Percentiles rank a stretch among this genome's conserved stretches.
Conservation (phyloP, 2,329 filamentous ascomycete species). For the Colletotrichum viniferum region DNA sequence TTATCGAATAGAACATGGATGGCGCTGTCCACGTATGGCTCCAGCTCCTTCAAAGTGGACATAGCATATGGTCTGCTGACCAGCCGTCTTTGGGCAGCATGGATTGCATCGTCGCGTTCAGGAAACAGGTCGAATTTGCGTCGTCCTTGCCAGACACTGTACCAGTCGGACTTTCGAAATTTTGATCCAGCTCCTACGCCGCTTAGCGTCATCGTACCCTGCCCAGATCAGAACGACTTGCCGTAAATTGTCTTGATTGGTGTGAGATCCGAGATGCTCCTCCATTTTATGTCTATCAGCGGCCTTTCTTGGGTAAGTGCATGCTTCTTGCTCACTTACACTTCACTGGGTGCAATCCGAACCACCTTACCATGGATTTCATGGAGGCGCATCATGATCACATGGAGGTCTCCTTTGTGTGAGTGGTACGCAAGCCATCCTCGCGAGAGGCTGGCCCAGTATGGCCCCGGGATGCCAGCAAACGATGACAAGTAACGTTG, state of each 20-base stretch:
- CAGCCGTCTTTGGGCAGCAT: not conserved
- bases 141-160: conserved; percentile 4
- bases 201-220: not conserved
- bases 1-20: not conserved
- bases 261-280: not conserved
- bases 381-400: not conserved
- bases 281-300: not conserved
- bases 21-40: conserved; percentile 3
- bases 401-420: not conserved
- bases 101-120: not conserved
- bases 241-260: conserved; percentile 1
- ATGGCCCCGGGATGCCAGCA: not conserved
- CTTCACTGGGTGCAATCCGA: not conserved
- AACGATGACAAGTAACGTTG: not conserved
- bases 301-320: not conserved
- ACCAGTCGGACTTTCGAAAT: conserved; percentile 4
- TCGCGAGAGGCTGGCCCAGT: not conserved
- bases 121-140: conserved; percentile 3
- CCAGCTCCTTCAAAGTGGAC: not conserved
- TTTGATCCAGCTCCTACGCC: not conserved
- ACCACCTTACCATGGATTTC: not conserved
- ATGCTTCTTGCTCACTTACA: not conserved
- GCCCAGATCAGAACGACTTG: not conserved
- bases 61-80: conserved; percentile 1
- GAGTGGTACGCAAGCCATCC: not conserved